Conservation (phyloP, 495 filamentous ascomycete species). For the Daldinia concentrica region DNA sequence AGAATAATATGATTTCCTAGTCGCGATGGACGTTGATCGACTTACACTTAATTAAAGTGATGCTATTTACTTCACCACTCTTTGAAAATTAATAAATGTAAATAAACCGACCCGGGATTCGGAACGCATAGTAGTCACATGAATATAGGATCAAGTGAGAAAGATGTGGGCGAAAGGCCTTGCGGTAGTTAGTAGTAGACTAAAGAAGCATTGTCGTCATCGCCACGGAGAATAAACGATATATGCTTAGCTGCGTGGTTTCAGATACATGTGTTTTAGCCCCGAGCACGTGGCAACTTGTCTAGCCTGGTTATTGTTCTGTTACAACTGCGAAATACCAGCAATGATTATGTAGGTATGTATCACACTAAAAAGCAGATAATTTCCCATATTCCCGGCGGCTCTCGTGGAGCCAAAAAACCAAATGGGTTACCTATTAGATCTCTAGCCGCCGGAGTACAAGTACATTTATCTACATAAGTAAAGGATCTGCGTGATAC, state of each 20-base stretch:
- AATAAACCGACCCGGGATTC: background rate
- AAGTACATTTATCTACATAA: slow-evolving; percentile 10
- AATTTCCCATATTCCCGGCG: slow-evolving; percentile 21
- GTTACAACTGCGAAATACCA: slow-evolving; percentile 35
- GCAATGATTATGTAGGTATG: slow-evolving; percentile 6
- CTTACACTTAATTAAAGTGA: background rate
- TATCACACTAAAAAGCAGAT: background rate
- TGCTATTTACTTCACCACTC: background rate
- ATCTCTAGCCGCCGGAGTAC: background rate
- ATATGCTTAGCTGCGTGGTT: slow-evolving; percentile 16
- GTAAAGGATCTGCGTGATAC: slow-evolving; percentile 25
- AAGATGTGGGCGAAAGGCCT: background rate
- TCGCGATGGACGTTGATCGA: background rate
- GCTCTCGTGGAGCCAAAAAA: background rate
- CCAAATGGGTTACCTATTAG: background rate
- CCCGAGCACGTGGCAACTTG: slow-evolving; percentile 38
- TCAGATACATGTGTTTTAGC: slow-evolving; percentile 33
- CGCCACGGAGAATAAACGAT: slow-evolving; percentile 26
- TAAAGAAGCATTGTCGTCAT: slow-evolving; percentile 1
- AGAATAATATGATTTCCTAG: background rate
- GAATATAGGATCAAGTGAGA: background rate
- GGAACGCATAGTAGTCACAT: background rate
- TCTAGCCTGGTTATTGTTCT: slow-evolving; percentile 22
- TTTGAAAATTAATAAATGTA: background rate
- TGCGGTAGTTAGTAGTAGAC: background rate